phyloP scores from a whole-genome alignment of 108 stramenopile species.

The Mayamaea pseudoterrestris region DNA sequence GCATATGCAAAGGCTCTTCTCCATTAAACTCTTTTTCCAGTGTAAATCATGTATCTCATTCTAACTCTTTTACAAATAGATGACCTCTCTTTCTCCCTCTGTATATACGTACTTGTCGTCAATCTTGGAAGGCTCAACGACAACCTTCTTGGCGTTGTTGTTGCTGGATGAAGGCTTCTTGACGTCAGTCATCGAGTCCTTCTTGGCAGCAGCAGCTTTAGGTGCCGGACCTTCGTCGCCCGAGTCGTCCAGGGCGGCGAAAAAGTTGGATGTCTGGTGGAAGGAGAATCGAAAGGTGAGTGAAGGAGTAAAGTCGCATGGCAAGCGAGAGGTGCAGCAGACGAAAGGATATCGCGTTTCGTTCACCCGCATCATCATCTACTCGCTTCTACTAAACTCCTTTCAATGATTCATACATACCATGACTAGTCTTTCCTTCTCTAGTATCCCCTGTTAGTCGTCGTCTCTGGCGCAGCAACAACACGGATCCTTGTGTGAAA shows the following conservation, averaged over 20 bases:
- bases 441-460: too few species aligned
- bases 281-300: background rate
- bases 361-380: too few species aligned
- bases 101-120: slow-evolving; percentile 11
- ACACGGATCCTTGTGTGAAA: too few species aligned
- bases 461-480: too few species aligned
- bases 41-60: background rate
- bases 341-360: too few species aligned
- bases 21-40: background rate
- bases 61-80: background rate
- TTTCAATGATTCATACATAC: too few species aligned
- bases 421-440: too few species aligned
- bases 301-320: background rate
- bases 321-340: too few species aligned
- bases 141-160: slow-evolving; percentile 7
- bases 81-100: background rate
- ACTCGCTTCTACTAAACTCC: too few species aligned
- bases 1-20: background rate
- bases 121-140: slow-evolving; percentile 46
- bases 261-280: slow-evolving; percentile 52
- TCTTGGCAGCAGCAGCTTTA: slow-evolving; percentile 23
- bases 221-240: slow-evolving; percentile 52
- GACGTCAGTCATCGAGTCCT: slow-evolving; percentile 23
- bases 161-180: too few species aligned
- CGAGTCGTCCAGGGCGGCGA: slow-evolving; percentile 73